Conservation (phyloP, 1,139 yeast genomes). For the Maudiozyma humilis region DNA sequence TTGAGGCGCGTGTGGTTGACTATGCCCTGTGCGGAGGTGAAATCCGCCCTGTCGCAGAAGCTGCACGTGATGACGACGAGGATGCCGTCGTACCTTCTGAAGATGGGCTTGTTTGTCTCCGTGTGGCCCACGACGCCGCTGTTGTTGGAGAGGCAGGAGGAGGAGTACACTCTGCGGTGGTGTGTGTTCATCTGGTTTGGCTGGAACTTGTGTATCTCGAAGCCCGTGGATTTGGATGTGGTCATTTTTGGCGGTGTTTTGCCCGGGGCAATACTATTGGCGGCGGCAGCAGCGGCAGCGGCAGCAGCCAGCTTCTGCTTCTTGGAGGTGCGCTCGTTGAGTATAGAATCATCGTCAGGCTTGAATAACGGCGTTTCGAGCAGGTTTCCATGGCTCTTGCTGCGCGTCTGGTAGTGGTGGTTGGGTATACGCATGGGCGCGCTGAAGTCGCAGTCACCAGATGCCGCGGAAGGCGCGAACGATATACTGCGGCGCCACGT, state of each 20-base stretch:
- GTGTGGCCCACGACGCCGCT: conserved; percentile 32
- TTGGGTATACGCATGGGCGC: conserved; percentile 3
- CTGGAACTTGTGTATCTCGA: conserved; percentile 7
- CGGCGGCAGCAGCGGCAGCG: neutral
- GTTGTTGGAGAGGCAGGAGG: conserved; percentile 31
- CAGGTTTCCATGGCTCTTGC: conserved; percentile 26
- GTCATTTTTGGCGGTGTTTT: neutral
- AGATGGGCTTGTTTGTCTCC: conserved; percentile 42
- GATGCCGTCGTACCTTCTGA: conserved; percentile 64
- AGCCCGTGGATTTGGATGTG: conserved; percentile 3
- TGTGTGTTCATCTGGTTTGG: conserved; percentile 26
- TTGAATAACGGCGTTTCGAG: conserved; percentile 15
- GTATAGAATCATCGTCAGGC: conserved; percentile 4
- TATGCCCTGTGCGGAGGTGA: conserved; percentile 74
- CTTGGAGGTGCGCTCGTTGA: neutral
- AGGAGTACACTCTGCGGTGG: conserved; percentile 32
- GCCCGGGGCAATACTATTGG: neutral
- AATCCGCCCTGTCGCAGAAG: conserved; percentile 58
- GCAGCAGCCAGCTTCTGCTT: neutral
- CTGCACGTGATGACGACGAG: conserved; percentile 62
- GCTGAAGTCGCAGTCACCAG: neutral
- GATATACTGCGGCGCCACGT: conserved; percentile 1
- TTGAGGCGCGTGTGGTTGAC: conserved; percentile 69
- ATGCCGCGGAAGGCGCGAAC: neutral
- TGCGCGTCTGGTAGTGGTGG: conserved; percentile 29